Percentiles rank a stretch among this genome's conserved stretches.
Evolutionary conservation across 169 alveolate species (phyloP).

Genomic region (Cryptosporidium ubiquitum): DNA sequence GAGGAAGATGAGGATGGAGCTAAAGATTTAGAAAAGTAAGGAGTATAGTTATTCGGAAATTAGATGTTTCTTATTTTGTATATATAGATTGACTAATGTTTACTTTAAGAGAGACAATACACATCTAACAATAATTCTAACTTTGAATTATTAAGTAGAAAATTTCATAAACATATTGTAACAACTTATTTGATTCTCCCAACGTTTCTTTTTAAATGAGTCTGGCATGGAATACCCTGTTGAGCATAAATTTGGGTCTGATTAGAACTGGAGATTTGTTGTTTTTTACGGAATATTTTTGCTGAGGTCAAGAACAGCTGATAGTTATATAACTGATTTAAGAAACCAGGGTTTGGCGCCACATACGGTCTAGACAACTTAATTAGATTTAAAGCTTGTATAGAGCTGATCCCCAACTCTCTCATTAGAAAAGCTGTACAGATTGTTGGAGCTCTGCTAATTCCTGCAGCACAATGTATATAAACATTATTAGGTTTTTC

Average conservation of each 20-base stretch:
- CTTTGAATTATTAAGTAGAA: not conserved
- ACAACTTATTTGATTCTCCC: not conserved
- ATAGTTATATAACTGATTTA: slow-evolving; percentile 25
- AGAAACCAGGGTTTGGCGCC: slow-evolving; percentile 64
- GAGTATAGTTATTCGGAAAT: not conserved
- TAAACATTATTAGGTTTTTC: slow-evolving; percentile 46
- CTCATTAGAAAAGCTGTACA: slow-evolving; percentile 68
- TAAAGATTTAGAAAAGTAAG: slow-evolving; percentile 37
- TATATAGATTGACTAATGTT: not conserved
- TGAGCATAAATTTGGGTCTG: not conserved
- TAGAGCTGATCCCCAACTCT: slow-evolving; percentile 36
- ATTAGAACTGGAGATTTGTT: not conserved
- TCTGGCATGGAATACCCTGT: slow-evolving; percentile 36
- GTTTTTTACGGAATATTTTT: not conserved
- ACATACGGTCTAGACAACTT: slow-evolving; percentile 54
- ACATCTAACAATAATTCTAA: not conserved
- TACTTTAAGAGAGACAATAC: not conserved
- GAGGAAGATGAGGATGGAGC: slow-evolving; percentile 69
- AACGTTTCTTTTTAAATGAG: slow-evolving; percentile 17
- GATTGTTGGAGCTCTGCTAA: slow-evolving; percentile 72
- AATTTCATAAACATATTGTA: not conserved
- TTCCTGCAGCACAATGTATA: slow-evolving; percentile 74
- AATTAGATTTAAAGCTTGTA: slow-evolving; percentile 47
- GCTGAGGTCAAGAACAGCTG: not conserved
- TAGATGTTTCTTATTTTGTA: not conserved